These are phyloP conservation scores for Solanum sparsipilum DNA, from an alignment of 257 asterid species.

Conservation along the genomic window DNA sequence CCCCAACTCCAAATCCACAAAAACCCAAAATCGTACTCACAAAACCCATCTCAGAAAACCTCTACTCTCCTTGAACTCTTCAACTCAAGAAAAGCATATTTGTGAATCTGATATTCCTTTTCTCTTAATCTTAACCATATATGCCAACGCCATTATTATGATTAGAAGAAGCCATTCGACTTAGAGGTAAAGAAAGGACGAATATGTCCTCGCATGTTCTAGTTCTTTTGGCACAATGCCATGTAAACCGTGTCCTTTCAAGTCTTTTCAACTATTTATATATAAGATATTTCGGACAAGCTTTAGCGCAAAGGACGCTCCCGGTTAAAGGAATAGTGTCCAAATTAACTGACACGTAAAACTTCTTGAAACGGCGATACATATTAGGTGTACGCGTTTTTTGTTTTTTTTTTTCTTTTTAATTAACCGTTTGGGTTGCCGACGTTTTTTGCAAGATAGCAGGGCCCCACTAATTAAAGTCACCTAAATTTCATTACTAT, in stretches of 20 bases:
- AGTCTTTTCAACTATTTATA: background rate
- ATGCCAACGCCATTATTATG: background rate
- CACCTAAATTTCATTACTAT: background rate
- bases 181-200: background rate
- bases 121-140: background rate
- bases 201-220: background rate
- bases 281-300: background rate
- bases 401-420: background rate
- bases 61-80: background rate
- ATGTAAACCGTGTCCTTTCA: background rate
- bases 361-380: background rate
- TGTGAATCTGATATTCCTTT: background rate
- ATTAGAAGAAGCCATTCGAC: background rate
- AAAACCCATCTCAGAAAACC: slow-evolving; percentile 48
- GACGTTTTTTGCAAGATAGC: background rate
- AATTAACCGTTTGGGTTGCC: background rate
- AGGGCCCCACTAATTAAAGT: background rate
- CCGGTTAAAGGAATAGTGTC: background rate
- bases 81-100: background rate
- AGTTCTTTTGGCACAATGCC: background rate
- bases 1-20: slow-evolving; percentile 87
- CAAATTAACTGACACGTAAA: background rate
- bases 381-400: background rate
- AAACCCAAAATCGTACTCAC: slow-evolving; percentile 57
- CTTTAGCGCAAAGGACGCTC: background rate